Conservation (phyloP, 345 rosid species). For the Acer campestre region DNA sequence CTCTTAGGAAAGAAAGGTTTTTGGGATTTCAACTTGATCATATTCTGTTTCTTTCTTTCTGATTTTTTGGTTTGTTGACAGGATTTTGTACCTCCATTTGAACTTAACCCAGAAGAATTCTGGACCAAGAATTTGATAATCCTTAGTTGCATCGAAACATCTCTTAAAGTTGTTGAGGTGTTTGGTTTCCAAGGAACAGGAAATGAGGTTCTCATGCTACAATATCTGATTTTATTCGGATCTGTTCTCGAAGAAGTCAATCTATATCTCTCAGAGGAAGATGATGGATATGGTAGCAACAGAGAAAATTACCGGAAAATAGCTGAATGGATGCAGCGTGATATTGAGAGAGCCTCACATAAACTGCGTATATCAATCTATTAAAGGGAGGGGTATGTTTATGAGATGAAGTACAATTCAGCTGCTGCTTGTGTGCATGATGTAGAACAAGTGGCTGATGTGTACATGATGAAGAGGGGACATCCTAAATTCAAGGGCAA, state of each 20-base stretch:
- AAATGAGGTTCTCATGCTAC: conserved; percentile 23
- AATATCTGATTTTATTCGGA: conserved; percentile 27
- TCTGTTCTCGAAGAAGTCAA: conserved; percentile 29
- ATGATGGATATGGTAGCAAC: conserved; percentile 3
- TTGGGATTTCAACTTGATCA: too few species aligned
- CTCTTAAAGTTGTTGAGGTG: conserved; percentile 37
- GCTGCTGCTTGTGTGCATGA: too few species aligned
- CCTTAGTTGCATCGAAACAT: conserved; percentile 27
- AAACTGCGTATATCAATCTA: conserved; percentile 5
- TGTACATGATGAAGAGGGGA: too few species aligned
- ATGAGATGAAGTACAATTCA: too few species aligned
- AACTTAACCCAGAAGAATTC: conserved; percentile 10
- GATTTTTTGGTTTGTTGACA: background rate
- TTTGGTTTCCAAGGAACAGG: conserved; percentile 29
- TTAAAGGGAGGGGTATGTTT: background rate
- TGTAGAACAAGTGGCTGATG: too few species aligned
- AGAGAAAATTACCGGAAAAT: background rate
- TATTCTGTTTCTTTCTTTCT: too few species aligned
- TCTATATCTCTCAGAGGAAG: conserved; percentile 19
- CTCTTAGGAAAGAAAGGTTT: background rate
- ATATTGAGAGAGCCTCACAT: background rate
- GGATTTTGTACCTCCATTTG: conserved; percentile 22
- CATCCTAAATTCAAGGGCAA: too few species aligned
- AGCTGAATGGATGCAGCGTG: conserved; percentile 8
- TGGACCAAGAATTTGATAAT: conserved; percentile 6